These are phyloP conservation scores for Megacollybia marginata DNA, from an alignment of 768 basidiomycete genomes.

Conservation along the genomic window DNA sequence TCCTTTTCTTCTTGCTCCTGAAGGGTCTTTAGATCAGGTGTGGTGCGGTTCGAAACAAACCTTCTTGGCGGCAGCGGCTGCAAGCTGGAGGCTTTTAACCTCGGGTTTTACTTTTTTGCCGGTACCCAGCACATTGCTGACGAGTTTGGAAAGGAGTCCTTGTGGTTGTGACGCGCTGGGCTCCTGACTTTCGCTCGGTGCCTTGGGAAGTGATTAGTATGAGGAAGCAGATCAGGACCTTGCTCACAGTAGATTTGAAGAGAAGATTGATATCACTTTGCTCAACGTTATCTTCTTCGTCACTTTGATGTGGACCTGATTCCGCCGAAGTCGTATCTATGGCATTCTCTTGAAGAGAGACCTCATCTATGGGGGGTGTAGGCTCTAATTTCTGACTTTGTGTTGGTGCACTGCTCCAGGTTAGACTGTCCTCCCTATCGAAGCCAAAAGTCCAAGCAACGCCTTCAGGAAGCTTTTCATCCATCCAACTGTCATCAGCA, in stretches of 20 bases:
- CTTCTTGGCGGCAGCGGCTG: constrained; percentile 83
- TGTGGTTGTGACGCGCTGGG: constrained; percentile 47
- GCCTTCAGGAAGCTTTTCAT: constrained; percentile 51
- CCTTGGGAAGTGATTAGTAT: constrained; percentile 10
- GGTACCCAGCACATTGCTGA: constrained; percentile 59
- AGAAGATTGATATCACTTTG: constrained; percentile 35
- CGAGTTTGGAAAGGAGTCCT: constrained; percentile 64
- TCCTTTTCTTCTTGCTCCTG: constrained; percentile 89
- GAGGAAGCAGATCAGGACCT: constrained; percentile 13
- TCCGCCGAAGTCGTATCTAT: constrained; percentile 4
- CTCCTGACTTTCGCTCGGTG: constrained; percentile 45
- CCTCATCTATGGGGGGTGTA: not conserved
- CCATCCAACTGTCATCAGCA: constrained; percentile 65
- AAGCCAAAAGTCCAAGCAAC: constrained; percentile 57
- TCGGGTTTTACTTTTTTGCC: constrained; percentile 69
- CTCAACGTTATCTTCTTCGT: constrained; percentile 30
- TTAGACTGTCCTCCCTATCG: constrained; percentile 61
- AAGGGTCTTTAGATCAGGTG: constrained; percentile 1
- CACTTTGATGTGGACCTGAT: constrained; percentile 28
- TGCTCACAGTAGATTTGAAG: constrained; percentile 27
- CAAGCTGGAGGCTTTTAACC: constrained; percentile 76
- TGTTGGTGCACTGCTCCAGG: constrained; percentile 67
- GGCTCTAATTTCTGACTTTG: constrained; percentile 41
- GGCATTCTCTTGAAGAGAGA: too few relatives aligned
- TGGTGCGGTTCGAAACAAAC: constrained; percentile 31